Base-by-base conservation (phyloP, 371 early-diverging fungal genomes). In the Funneliformis caledonium region DNA sequence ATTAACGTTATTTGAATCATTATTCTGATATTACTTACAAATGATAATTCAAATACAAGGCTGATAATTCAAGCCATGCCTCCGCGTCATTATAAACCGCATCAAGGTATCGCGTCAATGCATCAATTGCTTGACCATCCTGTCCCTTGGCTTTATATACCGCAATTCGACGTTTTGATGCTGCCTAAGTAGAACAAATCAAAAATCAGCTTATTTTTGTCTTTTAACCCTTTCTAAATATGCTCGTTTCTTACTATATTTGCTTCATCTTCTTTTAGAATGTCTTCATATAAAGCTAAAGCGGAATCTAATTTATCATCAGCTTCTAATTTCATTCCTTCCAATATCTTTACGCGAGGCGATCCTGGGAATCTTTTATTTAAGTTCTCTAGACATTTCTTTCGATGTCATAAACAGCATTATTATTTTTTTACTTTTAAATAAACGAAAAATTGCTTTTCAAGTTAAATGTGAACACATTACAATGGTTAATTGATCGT, bases 11-110 rank as follows among this genome's bases (percentile, higher is more conserved):
- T 43, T 37, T 37, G 37, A 37, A 37, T 37, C 3, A 1, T 37
- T 37, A 26, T 4, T 16, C 22, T 16, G n/a, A 45, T 7, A 7
- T 1, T 26, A 82, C 90, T 80, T 92, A 94, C 90, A 91, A 85
- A 80, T 91, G 84, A 50, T 90, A 87, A 2, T 75, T 83, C 19
- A 94, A 80, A 84, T 98, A 97, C 67, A 92, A 83, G 61, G 90
- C 85, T 11, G 93, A 89, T 45, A 98, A 88, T 80, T 96, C 93
- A 0, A 93, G 81, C 98, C 98, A 98, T 3, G 90, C 94, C 83
- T 97, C 97, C 80, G 89, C 86, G 83, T 98, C 98, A 61, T 92
- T 92, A 56, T 90, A 92, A 82, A 93, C 93, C 26, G 90, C 90
- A 84, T 97, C 97, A 75, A 97, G 83, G 78, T 95, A 95, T 50